Evolutionary conservation across 106 monocot species (phyloP).

Genomic region (Dendrobium officinale): DNA sequence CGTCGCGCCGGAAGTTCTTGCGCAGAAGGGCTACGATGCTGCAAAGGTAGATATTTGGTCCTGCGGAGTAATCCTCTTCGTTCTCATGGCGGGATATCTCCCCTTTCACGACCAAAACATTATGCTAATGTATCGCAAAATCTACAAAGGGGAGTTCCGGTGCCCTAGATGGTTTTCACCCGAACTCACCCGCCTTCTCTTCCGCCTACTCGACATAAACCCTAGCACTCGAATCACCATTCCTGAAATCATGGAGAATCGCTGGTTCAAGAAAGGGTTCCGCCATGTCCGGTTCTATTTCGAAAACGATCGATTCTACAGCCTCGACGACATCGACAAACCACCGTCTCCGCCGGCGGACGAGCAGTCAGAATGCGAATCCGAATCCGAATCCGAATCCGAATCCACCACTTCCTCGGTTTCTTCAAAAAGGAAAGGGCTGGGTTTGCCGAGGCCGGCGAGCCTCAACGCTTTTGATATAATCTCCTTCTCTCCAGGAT

Average conservation of each 20-base stretch:
- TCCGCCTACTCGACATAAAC: slow-evolving; percentile 25
- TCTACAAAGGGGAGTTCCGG: slow-evolving; percentile 30
- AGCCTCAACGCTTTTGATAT: slow-evolving; percentile 29
- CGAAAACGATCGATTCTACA: slow-evolving; percentile 16
- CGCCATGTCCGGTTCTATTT: slow-evolving; percentile 15
- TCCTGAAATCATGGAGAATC: slow-evolving; percentile 35
- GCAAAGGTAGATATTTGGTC: slow-evolving; percentile 25
- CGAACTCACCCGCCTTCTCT: slow-evolving; percentile 13
- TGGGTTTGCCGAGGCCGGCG: slow-evolving; percentile 20
- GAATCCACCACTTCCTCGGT: background rate
- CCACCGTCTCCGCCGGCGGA: background rate
- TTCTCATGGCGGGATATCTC: slow-evolving; percentile 31
- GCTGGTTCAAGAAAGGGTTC: slow-evolving; percentile 36
- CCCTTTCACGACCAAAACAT: slow-evolving; percentile 25
- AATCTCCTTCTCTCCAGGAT: slow-evolving; percentile 24
- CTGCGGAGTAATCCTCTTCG: slow-evolving; percentile 20
- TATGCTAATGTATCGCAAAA: slow-evolving; percentile 33
- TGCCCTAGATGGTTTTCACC: slow-evolving; percentile 33
- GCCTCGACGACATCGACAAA: slow-evolving; percentile 4
- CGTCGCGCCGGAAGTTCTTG: slow-evolving; percentile 49
- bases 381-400: slow-evolving; percentile 12
- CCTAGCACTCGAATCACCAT: slow-evolving; percentile 30
- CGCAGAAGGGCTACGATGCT: slow-evolving; percentile 18
- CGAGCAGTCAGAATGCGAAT: slow-evolving; percentile 11
- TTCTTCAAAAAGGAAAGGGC: background rate